Evolutionary conservation across 2,329 filamentous ascomycete species (phyloP), one percentile per base, ranked within the genome.

Genomic region (Beauveria medogensis): DNA sequence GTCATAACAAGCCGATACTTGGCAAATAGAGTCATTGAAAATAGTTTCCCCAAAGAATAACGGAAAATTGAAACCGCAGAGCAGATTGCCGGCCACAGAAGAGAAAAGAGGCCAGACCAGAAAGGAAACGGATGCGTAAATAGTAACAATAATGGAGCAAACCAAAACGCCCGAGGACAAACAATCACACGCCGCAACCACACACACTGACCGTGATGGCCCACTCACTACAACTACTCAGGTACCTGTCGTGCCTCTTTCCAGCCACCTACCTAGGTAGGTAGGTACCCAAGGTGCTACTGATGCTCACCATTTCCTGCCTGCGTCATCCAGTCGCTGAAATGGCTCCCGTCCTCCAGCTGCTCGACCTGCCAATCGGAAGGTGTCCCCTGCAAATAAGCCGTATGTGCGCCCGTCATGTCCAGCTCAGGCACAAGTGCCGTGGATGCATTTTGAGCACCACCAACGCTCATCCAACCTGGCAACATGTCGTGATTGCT

Each of bases 301-400:
- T 53, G 68, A 54, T 65, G 37, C 18, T 61, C 55, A 59, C 62
- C 63, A 28, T 67, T 65, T 55, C 70, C 70, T 12, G 67, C 66
- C 63, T 70, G 69, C 14, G 63, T 61, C 62, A 73, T 70, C 70
- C 72, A 74, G 40, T 71, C 63, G 37, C 68, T 68, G 61, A 71
- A 73, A 53, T 71, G 69, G 24, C 66, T 65, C 22, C 63, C 64
- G 24, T 69, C 68, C 9, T 71, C 70, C 9, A 75, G 60, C 22
- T 72, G 67, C 63, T 73, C 70, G 9, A 75, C 65, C 59, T 71
- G 66, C 74, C 74, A 76, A 55, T 73, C 73, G 12, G 65, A 66
- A 37, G 71, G 66, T 10, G 65, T 67, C 24, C 74, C 73, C 48
- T 65, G 69, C 30, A 76, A 66, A 53, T 71, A 73, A 6, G 62